Evolutionary conservation across 495 filamentous ascomycete species (phyloP).

Genomic region (Hyaloscypha hepaticicola): DNA sequence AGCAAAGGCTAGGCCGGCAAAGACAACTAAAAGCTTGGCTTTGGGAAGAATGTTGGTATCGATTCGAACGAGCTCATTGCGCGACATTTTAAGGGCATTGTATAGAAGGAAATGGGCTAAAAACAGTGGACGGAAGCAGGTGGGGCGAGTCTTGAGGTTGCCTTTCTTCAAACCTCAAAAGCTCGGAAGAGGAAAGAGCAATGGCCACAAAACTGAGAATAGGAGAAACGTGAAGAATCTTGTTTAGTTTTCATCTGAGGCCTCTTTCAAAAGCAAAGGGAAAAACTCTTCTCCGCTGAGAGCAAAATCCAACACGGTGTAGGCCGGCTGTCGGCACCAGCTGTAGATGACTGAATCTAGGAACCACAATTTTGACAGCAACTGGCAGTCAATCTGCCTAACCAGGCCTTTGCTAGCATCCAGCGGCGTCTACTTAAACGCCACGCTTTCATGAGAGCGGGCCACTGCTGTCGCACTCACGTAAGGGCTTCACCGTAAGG

Average conservation of each 20-base stretch:
- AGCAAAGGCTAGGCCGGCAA: conserved; percentile 50
- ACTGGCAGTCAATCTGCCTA: background rate
- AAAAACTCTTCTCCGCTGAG: background rate
- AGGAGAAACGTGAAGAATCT: background rate
- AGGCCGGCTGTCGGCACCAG: conserved; percentile 13
- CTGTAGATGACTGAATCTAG: conserved; percentile 7
- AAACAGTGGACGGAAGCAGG: background rate
- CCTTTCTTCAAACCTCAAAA: too few species aligned
- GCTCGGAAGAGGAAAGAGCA: too few species aligned
- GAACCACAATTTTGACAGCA: conserved; percentile 6
- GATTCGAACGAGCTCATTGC: conserved; percentile 28
- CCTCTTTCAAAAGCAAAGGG: background rate
- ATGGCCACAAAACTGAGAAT: too few species aligned
- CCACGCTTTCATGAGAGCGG: background rate
- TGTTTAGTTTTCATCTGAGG: background rate
- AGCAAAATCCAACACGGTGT: background rate
- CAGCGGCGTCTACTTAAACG: background rate
- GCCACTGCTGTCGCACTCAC: background rate
- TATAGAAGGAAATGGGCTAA: background rate
- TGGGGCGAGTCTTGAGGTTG: too few species aligned
- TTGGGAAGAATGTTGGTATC: conserved; percentile 59
- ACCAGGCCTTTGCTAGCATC: background rate
- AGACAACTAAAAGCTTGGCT: conserved; percentile 55
- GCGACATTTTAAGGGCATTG: conserved; percentile 21
- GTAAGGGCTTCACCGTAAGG: background rate